Evolutionary conservation across 306 rosid species (phyloP).

Genomic region (Cotoneaster glaucophyllus): DNA sequence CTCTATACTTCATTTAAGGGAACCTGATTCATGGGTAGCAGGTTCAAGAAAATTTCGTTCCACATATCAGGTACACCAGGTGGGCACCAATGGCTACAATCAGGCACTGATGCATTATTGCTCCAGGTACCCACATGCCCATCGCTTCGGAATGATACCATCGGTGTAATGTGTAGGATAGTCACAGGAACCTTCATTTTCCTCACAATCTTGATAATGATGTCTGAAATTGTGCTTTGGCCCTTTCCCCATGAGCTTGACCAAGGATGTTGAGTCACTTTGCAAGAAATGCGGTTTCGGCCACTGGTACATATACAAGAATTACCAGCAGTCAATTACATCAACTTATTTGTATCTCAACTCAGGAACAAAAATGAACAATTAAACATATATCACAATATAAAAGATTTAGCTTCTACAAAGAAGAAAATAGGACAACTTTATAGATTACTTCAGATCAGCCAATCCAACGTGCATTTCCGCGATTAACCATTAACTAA

Average conservation of each 20-base stretch:
- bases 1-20: conserved; percentile 3
- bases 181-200: conserved; percentile 45
- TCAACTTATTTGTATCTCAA: not conserved
- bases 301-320: conserved; percentile 48
- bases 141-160: conserved; percentile 75
- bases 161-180: conserved; percentile 56
- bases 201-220: conserved; percentile 45
- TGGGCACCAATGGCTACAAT: conserved; percentile 98
- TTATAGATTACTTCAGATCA: not conserved
- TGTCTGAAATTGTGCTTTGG: conserved; percentile 49
- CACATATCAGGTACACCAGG: conserved; percentile 99
- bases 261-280: conserved; percentile 64
- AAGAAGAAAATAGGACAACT: not conserved
- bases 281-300: conserved; percentile 43
- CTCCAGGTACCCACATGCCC: conserved; percentile 85
- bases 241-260: conserved; percentile 45
- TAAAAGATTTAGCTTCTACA: not conserved
- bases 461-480: not conserved
- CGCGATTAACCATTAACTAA: not conserved
- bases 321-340: not conserved
- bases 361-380: not conserved
- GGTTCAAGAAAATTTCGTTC: conserved; percentile 79
- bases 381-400: not conserved
- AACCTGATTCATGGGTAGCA: conserved; percentile 23
- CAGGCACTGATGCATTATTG: conserved; percentile 67